phyloP scores from a whole-genome alignment of 2,329 filamentous ascomycete genomes.

The Ustulina deusta region DNA sequence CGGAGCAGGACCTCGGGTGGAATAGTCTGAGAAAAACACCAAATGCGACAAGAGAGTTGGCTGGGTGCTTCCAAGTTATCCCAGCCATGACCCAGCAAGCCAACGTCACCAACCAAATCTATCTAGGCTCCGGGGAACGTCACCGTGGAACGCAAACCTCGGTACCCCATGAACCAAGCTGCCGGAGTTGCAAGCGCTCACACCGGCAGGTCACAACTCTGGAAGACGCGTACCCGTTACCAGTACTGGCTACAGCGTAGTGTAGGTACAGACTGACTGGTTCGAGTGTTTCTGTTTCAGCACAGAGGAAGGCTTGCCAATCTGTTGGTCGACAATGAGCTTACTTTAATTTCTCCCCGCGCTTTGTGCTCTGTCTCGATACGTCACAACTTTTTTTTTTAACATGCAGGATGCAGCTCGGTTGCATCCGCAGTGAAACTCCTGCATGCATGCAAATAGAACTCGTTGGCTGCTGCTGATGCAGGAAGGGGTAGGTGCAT shows the following conservation, averaged over 20 bases:
- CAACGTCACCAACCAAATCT: constrained; percentile 5
- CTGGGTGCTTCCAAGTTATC: not conserved
- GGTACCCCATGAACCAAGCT: constrained; percentile 18
- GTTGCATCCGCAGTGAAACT: constrained; percentile 33
- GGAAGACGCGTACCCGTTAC: not conserved
- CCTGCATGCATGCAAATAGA: constrained; percentile 17
- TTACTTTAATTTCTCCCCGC: constrained; percentile 1
- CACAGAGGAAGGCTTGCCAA: not conserved
- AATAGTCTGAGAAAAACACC: not conserved
- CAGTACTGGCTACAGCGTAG: not conserved
- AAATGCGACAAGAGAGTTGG: not conserved
- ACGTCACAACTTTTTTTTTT: constrained; percentile 13
- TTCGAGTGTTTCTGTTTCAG: constrained; percentile 9
- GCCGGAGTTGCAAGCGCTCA: not conserved
- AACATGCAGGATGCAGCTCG: constrained; percentile 32
- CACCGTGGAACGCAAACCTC: not conserved
- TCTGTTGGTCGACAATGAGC: constrained; percentile 3
- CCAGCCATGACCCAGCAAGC: not conserved
- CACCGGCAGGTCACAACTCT: not conserved
- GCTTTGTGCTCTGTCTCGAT: not conserved
- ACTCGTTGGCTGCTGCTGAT: too few species aligned
- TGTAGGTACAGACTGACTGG: not conserved
- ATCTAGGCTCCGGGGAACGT: too few species aligned
- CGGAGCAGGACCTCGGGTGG: not conserved
- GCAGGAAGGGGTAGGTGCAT: not conserved